Conservation (phyloP, 495 filamentous ascomycete genomes). For the Amniculicola lignicola region DNA sequence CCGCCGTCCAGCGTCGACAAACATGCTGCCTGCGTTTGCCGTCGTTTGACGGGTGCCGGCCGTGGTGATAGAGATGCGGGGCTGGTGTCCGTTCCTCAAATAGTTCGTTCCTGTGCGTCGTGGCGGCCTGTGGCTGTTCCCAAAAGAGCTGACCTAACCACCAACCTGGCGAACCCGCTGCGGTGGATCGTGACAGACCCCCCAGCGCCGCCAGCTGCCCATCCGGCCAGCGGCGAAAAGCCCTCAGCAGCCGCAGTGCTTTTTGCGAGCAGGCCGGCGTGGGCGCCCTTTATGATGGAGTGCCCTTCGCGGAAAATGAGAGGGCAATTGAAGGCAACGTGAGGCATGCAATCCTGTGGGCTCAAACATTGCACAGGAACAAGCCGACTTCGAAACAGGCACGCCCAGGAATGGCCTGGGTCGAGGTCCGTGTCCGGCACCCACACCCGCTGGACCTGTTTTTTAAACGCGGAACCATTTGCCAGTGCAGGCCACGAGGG, state of each 20-base stretch:
- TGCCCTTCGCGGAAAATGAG: not conserved
- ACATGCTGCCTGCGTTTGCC: too few species aligned
- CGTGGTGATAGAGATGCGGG: constrained; percentile 15
- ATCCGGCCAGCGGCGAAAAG: not conserved
- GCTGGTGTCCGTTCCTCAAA: constrained; percentile 5
- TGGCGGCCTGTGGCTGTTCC: constrained; percentile 2
- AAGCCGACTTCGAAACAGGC: constrained; percentile 22
- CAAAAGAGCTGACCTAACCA: constrained; percentile 19
- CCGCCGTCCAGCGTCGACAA: too few species aligned
- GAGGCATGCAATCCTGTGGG: constrained; percentile 8
- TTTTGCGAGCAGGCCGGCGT: not conserved
- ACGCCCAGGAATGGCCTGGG: constrained; percentile 17
- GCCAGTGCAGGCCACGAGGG: not conserved
- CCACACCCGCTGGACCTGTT: constrained; percentile 10
- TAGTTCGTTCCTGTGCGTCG: not conserved
- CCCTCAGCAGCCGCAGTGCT: not conserved
- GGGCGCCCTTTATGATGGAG: not conserved
- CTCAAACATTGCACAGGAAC: constrained; percentile 19
- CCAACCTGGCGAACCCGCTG: constrained; percentile 13
- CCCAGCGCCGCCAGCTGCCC: not conserved
- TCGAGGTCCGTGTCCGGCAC: constrained; percentile 1
- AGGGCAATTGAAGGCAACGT: constrained; percentile 1
- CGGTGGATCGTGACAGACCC: constrained; percentile 22
- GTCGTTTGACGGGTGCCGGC: too few species aligned
- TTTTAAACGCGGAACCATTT: constrained; percentile 16